Evolutionary conservation across 148 eudicot genomes (phyloP).

Genomic region (Silene latifolia): DNA sequence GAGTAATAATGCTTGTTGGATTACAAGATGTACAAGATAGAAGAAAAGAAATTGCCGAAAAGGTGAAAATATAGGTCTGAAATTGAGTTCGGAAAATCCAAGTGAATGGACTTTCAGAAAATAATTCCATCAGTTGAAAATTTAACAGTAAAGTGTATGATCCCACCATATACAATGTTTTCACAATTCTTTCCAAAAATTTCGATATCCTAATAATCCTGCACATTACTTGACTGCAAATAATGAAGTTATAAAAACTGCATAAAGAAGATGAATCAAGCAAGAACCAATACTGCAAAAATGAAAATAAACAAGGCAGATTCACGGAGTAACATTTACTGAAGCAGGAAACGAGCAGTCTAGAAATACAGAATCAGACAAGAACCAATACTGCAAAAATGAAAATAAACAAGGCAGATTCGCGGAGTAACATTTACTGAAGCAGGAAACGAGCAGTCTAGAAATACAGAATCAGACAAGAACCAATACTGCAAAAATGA

Average conservation of each 20-base stretch:
- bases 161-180: not conserved
- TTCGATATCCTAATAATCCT: not conserved
- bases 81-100: not conserved
- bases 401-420: not conserved
- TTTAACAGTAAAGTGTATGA: not conserved
- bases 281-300: not conserved
- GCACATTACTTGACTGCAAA: not conserved
- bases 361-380: not conserved
- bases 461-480: not conserved
- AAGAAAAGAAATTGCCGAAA: not conserved
- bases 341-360: not conserved
- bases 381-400: not conserved
- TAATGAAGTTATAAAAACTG: not conserved
- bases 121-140: not conserved
- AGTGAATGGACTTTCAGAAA: not conserved
- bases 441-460: not conserved
- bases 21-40: not conserved
- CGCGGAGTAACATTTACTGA: not conserved
- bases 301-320: not conserved
- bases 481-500: not conserved
- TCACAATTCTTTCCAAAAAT: not conserved
- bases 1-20: not conserved
- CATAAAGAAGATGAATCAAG: slow-evolving; percentile 1
- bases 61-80: not conserved
- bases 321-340: not conserved